Percentiles rank a stretch among this genome's conserved stretches.
Evolutionary conservation across 2,329 filamentous ascomycete genomes (phyloP).

Genomic region (Penicillium sp.): DNA sequence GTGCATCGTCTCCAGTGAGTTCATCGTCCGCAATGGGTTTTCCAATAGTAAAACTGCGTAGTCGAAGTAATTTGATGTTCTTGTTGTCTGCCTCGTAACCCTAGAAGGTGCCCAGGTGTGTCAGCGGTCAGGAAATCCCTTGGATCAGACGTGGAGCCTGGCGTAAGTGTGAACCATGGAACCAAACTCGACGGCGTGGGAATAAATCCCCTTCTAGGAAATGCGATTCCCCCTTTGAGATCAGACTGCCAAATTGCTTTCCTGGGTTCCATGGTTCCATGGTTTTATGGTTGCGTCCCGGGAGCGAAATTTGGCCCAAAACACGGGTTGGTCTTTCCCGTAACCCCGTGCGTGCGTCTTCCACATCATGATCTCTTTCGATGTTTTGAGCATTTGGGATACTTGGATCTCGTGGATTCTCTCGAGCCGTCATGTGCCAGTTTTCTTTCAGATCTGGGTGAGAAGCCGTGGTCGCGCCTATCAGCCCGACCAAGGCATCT

Average conservation of each 20-base stretch:
- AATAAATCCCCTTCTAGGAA: neutral
- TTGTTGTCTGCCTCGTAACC: slow-evolving; percentile 71
- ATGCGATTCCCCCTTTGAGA: neutral
- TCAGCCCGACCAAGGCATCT: neutral
- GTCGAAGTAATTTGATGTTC: slow-evolving; percentile 75
- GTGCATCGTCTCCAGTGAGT: slow-evolving; percentile 59
- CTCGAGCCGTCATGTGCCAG: neutral
- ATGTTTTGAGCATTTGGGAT: neutral
- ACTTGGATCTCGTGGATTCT: neutral
- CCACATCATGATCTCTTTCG: slow-evolving; percentile 19
- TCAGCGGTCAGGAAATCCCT: neutral
- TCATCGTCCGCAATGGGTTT: slow-evolving; percentile 64
- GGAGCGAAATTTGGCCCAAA: slow-evolving; percentile 6
- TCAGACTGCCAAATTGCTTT: neutral
- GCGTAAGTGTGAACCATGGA: slow-evolving; percentile 38
- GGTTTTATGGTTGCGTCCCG: neutral
- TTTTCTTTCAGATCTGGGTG: neutral
- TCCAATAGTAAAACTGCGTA: slow-evolving; percentile 74
- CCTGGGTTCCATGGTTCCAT: neutral
- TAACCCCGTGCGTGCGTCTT: slow-evolving; percentile 24
- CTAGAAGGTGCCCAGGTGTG: slow-evolving; percentile 50
- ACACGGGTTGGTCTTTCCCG: slow-evolving; percentile 23
- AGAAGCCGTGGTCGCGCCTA: neutral
- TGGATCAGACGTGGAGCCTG: slow-evolving; percentile 19
- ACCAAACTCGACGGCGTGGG: slow-evolving; percentile 33